These are phyloP conservation scores for Mortierella sp. DNA, from an alignment of 371 early-diverging fungal species.

Conservation along the genomic window DNA sequence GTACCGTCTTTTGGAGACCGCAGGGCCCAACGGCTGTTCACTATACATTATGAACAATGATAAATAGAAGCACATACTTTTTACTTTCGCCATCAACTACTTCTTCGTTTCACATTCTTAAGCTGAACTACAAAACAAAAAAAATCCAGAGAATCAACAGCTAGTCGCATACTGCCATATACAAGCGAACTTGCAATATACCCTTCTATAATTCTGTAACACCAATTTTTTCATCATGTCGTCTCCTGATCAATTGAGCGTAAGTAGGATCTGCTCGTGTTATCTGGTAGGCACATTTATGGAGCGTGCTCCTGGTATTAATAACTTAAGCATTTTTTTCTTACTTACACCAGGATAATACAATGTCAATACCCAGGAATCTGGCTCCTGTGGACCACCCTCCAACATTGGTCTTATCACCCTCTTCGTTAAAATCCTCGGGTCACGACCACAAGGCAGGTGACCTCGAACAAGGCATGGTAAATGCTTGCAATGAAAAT, in stretches of 20 bases:
- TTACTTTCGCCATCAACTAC: no score
- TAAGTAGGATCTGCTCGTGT: neutral
- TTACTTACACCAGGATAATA: neutral
- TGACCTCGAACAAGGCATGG: constrained; percentile 18
- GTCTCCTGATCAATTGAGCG: neutral
- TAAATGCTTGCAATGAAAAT: neutral
- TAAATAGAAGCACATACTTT: no score
- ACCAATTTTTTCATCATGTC: neutral
- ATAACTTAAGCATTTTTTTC: neutral
- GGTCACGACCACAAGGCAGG: neutral
- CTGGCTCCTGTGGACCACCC: neutral
- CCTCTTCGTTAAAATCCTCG: neutral
- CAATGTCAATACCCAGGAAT: neutral
- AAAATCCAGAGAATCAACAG: no score
- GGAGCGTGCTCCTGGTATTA: neutral
- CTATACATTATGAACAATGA: no score
- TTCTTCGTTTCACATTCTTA: no score
- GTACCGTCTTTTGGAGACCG: no score
- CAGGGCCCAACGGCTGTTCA: no score
- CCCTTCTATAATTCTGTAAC: neutral
- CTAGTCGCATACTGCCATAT: no score
- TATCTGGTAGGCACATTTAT: neutral
- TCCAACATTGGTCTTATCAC: neutral
- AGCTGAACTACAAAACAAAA: no score
- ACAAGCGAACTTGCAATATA: no score